Percentiles rank a stretch among this genome's conserved stretches.
phyloP scores from a whole-genome alignment of 768 basidiomycete genomes.

The Lactarius sp. region DNA sequence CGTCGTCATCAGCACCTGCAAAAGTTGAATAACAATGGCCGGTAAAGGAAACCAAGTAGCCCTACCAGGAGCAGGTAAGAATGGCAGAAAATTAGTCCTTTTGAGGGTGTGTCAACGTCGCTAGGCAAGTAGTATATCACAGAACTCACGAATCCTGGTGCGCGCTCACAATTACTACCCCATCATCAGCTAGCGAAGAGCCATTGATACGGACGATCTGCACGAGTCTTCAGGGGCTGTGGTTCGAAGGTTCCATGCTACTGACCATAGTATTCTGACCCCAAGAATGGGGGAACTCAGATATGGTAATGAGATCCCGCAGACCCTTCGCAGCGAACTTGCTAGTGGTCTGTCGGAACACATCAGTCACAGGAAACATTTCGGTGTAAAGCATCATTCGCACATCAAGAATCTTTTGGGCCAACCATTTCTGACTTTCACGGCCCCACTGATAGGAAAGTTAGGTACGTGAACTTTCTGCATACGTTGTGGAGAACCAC shows the following conservation, averaged over 20 bases:
- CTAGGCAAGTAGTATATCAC: slow-evolving; percentile 5
- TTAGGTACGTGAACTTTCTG: background rate
- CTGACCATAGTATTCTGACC: slow-evolving; percentile 76
- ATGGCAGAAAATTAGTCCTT: slow-evolving; percentile 76
- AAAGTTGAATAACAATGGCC: slow-evolving; percentile 5
- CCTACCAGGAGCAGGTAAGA: slow-evolving; percentile 68
- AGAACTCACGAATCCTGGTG: slow-evolving; percentile 71
- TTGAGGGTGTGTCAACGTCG: slow-evolving; percentile 15
- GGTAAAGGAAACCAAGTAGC: slow-evolving; percentile 8
- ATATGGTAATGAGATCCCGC: slow-evolving; percentile 52
- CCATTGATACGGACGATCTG: slow-evolving; percentile 78
- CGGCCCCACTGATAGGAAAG: slow-evolving; percentile 53
- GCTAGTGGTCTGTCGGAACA: slow-evolving; percentile 50
- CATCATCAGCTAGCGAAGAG: slow-evolving; percentile 53
- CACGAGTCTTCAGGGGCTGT: slow-evolving; percentile 2
- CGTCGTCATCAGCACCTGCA: slow-evolving; percentile 62
- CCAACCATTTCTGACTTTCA: slow-evolving; percentile 75
- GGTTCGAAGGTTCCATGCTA: background rate
- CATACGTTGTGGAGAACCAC: slow-evolving; percentile 16
- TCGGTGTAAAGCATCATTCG: slow-evolving; percentile 8
- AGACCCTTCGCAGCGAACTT: slow-evolving; percentile 56
- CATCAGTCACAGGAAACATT: slow-evolving; percentile 3
- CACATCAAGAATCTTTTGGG: slow-evolving; percentile 62
- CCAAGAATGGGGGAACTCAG: slow-evolving; percentile 78
- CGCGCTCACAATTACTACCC: slow-evolving; percentile 66